A percentile compares a stretch with the other conserved stretches of the same genome.
Evolutionary conservation across 2,329 filamentous ascomycete species (phyloP).

Genomic region (Dothideomycetes sp.): DNA sequence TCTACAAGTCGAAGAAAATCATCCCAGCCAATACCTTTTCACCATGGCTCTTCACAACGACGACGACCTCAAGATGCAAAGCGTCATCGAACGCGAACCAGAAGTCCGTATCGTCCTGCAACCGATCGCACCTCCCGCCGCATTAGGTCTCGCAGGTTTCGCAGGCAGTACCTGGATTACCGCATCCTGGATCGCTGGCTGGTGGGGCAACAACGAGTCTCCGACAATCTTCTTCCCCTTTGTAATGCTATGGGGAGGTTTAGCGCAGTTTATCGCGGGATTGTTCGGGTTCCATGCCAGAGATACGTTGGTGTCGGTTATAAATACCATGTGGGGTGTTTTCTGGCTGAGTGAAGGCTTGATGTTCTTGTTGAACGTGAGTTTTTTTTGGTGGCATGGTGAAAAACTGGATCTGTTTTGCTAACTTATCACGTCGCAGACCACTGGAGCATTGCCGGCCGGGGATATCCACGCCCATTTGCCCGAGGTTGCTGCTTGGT

Average conservation of each 20-base stretch:
- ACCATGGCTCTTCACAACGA: constrained; percentile 3
- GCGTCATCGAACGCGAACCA: constrained; percentile 13
- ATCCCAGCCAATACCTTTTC: too few relatives aligned
- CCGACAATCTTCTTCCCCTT: constrained; percentile 25
- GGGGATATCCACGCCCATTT: constrained; percentile 17
- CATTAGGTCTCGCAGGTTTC: constrained; percentile 24
- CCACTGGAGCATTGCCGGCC: constrained; percentile 4
- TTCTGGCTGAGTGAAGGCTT: constrained; percentile 18
- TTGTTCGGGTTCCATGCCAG: constrained; percentile 19
- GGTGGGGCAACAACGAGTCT: constrained; percentile 19
- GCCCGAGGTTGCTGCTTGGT: constrained; percentile 20
- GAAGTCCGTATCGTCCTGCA: constrained; percentile 21
- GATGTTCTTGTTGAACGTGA: constrained; percentile 8
- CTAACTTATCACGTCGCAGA: too few relatives aligned
- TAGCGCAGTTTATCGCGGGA: constrained; percentile 24
- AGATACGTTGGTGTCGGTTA: constrained; percentile 20
- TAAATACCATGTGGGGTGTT: constrained; percentile 20
- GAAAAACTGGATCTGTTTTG: background rate
- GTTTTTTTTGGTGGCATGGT: background rate
- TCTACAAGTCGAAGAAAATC: too few relatives aligned
- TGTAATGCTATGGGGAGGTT: constrained; percentile 21
- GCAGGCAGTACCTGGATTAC: constrained; percentile 24
- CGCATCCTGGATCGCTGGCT: constrained; percentile 17
- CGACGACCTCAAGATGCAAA: constrained; percentile 1
- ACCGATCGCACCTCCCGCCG: constrained; percentile 25